These are phyloP conservation scores for Lentinula aciculospora DNA, from an alignment of 768 basidiomycete species.

Conservation along the genomic window DNA sequence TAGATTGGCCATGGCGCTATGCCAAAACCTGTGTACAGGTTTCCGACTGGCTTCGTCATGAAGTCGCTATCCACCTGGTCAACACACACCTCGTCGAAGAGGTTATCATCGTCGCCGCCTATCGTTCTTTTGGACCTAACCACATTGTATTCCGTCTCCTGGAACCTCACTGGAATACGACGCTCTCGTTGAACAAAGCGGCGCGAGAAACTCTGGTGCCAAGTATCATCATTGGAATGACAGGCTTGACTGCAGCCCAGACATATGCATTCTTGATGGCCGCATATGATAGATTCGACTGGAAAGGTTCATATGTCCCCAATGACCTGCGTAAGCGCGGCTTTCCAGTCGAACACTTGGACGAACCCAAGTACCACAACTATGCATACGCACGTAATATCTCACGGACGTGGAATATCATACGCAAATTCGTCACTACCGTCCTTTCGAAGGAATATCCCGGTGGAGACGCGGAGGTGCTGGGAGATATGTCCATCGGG, in stretches of 20 bases:
- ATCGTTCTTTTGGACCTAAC: conserved; percentile 16
- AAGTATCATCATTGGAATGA: conserved; percentile 17
- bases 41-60: conserved; percentile 24
- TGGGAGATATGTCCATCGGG: conserved; percentile 15
- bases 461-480: conserved; percentile 19
- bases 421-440: conserved; percentile 20
- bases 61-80: conserved; percentile 21
- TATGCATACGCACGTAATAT: conserved; percentile 23
- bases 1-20: conserved; percentile 27
- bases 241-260: too few relatives aligned
- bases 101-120: conserved; percentile 22
- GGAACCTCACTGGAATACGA: conserved; percentile 23
- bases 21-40: conserved; percentile 23
- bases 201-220: conserved; percentile 22
- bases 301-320: conserved; percentile 19
- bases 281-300: conserved; percentile 16
- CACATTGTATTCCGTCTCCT: conserved; percentile 22
- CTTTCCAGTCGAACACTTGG: conserved; percentile 20
- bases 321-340: conserved; percentile 22
- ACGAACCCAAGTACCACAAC: conserved; percentile 22
- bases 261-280: conserved; percentile 15
- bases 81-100: too few relatives aligned
- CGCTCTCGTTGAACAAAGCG: conserved; percentile 21
- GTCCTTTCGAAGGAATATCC: conserved; percentile 14
- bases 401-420: conserved; percentile 18